Evolutionary conservation across 2,329 filamentous ascomycete genomes (phyloP).

Genomic region (Cladosporium sphaerospermum): DNA sequence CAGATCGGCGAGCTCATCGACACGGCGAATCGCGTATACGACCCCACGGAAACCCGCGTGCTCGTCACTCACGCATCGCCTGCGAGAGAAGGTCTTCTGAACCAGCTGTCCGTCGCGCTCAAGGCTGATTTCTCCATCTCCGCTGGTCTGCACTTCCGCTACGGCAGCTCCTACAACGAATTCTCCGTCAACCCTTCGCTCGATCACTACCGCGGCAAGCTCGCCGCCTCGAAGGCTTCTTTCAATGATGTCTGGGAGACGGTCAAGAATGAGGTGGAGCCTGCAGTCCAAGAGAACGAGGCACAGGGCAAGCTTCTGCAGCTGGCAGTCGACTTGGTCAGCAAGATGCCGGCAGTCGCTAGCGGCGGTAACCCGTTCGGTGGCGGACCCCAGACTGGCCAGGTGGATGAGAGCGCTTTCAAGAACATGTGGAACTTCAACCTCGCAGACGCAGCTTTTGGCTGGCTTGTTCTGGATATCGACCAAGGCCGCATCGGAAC

Average conservation of each 20-base stretch:
- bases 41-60: conserved; percentile 92
- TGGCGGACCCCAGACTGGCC: conserved; percentile 71
- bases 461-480: conserved; percentile 89
- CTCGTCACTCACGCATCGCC: conserved; percentile 97
- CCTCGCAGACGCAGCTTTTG: conserved; percentile 92
- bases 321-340: conserved; percentile 86
- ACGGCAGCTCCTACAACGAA: conserved; percentile 98
- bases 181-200: conserved; percentile 98
- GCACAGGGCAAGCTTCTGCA: conserved; percentile 87
- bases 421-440: conserved; percentile 99
- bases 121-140: conserved; percentile 99
- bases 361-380: conserved; percentile 97
- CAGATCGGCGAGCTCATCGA: conserved; percentile 98
- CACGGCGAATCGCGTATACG: conserved; percentile 95
- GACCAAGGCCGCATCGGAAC: conserved; percentile 94
- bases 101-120: conserved; percentile 92
- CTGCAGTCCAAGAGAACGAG: conserved; percentile 87
- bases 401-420: conserved; percentile 97
- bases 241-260: conserved; percentile 99
- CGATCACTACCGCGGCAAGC: conserved; percentile 96
- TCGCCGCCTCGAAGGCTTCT: conserved; percentile 93
- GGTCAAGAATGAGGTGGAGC: conserved; percentile 90
- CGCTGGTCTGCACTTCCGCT: conserved; percentile 94
- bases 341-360: conserved; percentile 94
- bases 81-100: conserved; percentile 89